phyloP scores from a whole-genome alignment of 2,329 filamentous ascomycete genomes.

The Botrytis fragariae region DNA sequence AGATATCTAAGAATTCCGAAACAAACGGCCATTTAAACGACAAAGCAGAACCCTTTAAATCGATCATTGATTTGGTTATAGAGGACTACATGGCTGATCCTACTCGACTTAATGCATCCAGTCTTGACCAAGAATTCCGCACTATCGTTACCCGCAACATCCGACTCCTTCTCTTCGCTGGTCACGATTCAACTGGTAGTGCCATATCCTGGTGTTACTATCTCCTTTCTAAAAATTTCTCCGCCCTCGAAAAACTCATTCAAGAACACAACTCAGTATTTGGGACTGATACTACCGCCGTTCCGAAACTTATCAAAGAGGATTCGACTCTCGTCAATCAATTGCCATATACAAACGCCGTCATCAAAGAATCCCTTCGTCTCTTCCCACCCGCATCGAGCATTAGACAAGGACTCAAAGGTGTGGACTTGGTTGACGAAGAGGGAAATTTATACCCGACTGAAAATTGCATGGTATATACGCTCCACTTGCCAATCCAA shows the following conservation, averaged over 20 bases:
- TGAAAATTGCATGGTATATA: conserved; percentile 22
- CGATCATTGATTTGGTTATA: conserved; percentile 29
- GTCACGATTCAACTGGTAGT: conserved; percentile 30
- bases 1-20: conserved; percentile 6
- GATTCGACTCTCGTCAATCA: conserved; percentile 25
- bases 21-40: not conserved
- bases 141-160: conserved; percentile 24
- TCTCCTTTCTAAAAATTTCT: conserved; percentile 27
- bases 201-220: conserved; percentile 27
- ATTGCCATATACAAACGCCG: conserved; percentile 29
- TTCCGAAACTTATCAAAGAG: conserved; percentile 17
- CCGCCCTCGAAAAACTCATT: conserved; percentile 23
- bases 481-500: conserved; percentile 35
- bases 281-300: conserved; percentile 24
- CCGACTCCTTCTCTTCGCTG: conserved; percentile 28
- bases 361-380: conserved; percentile 31
- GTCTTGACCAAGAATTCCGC: conserved; percentile 24
- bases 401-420: conserved; percentile 23
- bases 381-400: conserved; percentile 27
- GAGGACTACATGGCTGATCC: conserved; percentile 27
- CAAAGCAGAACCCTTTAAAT: conserved; percentile 9
- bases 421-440: conserved; percentile 21
- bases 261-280: conserved; percentile 31
- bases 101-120: not conserved
- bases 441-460: conserved; percentile 27